A percentile compares a stretch with the other conserved stretches of the same genome.
Conservation (phyloP, 2,329 filamentous ascomycete species). For the Phoma sp. region DNA sequence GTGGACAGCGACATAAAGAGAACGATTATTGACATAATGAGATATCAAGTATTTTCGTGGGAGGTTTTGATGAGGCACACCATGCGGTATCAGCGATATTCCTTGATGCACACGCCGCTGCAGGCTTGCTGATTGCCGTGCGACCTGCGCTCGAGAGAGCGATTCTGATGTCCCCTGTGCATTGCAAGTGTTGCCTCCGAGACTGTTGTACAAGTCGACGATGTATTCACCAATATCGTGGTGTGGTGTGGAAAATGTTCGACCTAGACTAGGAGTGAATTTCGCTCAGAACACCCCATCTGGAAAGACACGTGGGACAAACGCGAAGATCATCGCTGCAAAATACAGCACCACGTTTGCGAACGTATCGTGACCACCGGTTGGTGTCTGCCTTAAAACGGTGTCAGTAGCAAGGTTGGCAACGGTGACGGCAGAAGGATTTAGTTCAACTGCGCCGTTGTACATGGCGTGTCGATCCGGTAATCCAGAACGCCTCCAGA, state of each 20-base stretch:
- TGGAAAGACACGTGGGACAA: background rate
- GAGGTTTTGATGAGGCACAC: background rate
- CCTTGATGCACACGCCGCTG: no score
- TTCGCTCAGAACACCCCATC: conserved; percentile 4
- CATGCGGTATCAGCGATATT: background rate
- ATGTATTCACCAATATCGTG: background rate
- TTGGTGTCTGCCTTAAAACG: conserved; percentile 1
- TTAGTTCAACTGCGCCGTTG: background rate
- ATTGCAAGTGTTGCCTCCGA: background rate
- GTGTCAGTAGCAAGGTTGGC: conserved; percentile 2
- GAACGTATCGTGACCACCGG: background rate
- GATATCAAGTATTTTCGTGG: background rate
- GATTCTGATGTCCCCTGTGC: background rate
- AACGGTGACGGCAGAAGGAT: conserved; percentile 2
- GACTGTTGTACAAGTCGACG: background rate
- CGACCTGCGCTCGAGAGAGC: no score
- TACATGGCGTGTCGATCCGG: background rate
- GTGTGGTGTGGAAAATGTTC: background rate
- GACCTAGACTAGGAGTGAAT: background rate
- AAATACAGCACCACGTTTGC: background rate
- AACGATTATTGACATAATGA: no score
- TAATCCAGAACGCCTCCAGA: background rate
- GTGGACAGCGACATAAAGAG: no score
- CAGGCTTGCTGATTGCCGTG: background rate
- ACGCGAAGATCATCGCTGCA: background rate